Evolutionary conservation across 1,284 basidiomycete genomes (phyloP).

Genomic region (Filobasidium uniguttulatum): DNA sequence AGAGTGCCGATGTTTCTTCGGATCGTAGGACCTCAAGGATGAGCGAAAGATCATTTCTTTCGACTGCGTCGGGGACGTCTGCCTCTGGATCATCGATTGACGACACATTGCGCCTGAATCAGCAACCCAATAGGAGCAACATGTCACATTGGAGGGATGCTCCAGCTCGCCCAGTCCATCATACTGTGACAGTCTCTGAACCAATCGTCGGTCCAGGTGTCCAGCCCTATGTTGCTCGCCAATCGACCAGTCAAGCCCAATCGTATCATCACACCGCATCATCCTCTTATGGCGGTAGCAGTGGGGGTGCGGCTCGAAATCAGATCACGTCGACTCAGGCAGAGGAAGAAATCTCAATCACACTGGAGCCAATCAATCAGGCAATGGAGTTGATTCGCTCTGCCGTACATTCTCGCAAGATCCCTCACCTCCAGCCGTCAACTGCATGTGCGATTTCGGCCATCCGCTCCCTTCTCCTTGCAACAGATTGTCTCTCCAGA

Average conservation of each 20-base stretch:
- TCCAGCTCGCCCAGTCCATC: neutral
- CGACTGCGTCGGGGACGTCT: neutral
- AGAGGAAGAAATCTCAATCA: neutral
- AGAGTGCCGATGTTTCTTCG: neutral
- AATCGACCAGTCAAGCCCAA: neutral
- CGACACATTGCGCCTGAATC: neutral
- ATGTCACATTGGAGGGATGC: slow-evolving; percentile 1
- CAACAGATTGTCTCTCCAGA: slow-evolving; percentile 72
- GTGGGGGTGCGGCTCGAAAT: neutral
- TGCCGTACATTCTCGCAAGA: slow-evolving; percentile 60
- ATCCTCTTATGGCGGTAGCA: neutral
- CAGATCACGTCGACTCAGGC: too few species aligned
- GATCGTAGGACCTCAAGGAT: neutral
- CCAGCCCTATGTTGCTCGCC: neutral
- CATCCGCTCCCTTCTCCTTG: slow-evolving; percentile 73
- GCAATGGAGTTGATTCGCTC: slow-evolving; percentile 72
- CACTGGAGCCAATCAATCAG: slow-evolving; percentile 47
- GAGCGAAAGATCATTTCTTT: neutral
- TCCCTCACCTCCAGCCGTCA: slow-evolving; percentile 38
- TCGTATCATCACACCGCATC: neutral
- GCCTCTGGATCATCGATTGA: neutral
- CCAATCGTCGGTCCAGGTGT: neutral
- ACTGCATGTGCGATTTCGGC: slow-evolving; percentile 76
- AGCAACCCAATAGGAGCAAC: neutral
- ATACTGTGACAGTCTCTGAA: neutral